A percentile compares a stretch with the other conserved stretches of the same genome.
Evolutionary conservation across 1,139 yeast species (phyloP).

Genomic region (Suhomyces yuchorum): DNA sequence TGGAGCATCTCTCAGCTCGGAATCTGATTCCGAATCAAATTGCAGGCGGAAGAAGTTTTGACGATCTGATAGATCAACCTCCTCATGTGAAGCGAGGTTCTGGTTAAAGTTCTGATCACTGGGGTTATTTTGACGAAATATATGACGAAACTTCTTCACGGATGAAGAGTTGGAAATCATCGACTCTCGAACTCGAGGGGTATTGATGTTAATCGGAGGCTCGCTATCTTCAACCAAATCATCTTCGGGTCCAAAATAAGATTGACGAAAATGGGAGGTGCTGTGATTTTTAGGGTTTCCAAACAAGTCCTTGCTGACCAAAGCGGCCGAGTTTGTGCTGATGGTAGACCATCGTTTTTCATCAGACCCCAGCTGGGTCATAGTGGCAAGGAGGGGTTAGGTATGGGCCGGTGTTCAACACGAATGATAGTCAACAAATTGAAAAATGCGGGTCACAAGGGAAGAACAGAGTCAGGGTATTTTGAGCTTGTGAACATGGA

Average conservation of each 20-base stretch:
- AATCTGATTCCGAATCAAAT: conserved; percentile 20
- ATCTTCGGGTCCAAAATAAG: conserved; percentile 5
- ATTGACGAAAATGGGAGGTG: conserved; percentile 6
- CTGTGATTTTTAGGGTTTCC: conserved; percentile 11
- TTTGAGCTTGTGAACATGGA: neutral
- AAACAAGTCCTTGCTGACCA: conserved; percentile 17
- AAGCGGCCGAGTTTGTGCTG: conserved; percentile 17
- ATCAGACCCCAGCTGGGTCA: conserved; percentile 16
- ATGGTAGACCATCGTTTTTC: conserved; percentile 16
- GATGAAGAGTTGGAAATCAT: conserved; percentile 19
- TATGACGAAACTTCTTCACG: conserved; percentile 18
- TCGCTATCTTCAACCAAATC: conserved; percentile 2
- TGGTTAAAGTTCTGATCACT: conserved; percentile 3
- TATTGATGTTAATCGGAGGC: neutral
- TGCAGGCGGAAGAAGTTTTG: conserved; percentile 18
- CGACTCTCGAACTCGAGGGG: conserved; percentile 11
- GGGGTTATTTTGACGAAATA: conserved; percentile 11
- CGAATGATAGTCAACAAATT: neutral
- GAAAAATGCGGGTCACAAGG: neutral
- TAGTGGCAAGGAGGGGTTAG: neutral
- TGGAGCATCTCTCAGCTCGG: conserved; percentile 1
- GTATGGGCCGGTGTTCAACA: neutral
- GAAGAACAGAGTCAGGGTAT: neutral
- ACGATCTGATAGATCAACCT: conserved; percentile 14
- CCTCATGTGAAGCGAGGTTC: conserved; percentile 3